These are phyloP conservation scores for Collybia nuda DNA, from an alignment of 768 basidiomycete genomes.

Conservation along the genomic window DNA sequence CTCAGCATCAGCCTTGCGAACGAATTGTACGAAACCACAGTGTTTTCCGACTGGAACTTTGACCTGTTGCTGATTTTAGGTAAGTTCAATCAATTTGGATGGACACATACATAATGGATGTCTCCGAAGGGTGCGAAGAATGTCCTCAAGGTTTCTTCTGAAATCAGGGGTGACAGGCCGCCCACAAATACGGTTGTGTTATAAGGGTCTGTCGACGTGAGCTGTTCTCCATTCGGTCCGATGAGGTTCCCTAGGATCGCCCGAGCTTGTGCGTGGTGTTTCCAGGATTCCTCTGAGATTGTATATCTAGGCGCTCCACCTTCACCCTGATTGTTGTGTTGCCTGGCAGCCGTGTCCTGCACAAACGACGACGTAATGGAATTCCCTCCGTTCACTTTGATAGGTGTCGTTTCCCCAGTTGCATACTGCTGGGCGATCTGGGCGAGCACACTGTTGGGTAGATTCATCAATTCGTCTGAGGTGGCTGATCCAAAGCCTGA, in stretches of 20 bases:
- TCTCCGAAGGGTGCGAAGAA: constrained; percentile 93
- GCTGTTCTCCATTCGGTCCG: constrained; percentile 82
- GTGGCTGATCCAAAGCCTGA: constrained; percentile 47
- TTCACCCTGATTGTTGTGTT: constrained; percentile 28
- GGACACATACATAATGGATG: constrained; percentile 77
- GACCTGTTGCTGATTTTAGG: constrained; percentile 49
- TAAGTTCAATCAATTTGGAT: constrained; percentile 3
- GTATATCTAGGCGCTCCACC: constrained; percentile 51
- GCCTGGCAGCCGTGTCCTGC: constrained; percentile 38
- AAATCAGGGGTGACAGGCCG: constrained; percentile 83
- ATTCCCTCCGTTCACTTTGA: constrained; percentile 19
- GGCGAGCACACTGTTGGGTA: constrained; percentile 42
- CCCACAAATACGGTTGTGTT: constrained; percentile 97
- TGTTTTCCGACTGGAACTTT: constrained; percentile 97
- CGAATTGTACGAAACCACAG: constrained; percentile 95
- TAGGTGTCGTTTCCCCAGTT: constrained; percentile 28
- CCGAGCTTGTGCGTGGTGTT: constrained; percentile 80
- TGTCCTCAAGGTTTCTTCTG: constrained; percentile 87
- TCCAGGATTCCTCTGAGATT: constrained; percentile 77
- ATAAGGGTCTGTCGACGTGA: constrained; percentile 90
- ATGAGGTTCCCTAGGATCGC: constrained; percentile 82
- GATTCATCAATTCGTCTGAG: constrained; percentile 54
- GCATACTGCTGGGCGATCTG: constrained; percentile 52
- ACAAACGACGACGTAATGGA: constrained; percentile 40
- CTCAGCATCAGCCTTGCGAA: constrained; percentile 89